These are phyloP conservation scores for Rhodofomes roseus DNA, from an alignment of 1,284 basidiomycete species.

Conservation along the genomic window DNA sequence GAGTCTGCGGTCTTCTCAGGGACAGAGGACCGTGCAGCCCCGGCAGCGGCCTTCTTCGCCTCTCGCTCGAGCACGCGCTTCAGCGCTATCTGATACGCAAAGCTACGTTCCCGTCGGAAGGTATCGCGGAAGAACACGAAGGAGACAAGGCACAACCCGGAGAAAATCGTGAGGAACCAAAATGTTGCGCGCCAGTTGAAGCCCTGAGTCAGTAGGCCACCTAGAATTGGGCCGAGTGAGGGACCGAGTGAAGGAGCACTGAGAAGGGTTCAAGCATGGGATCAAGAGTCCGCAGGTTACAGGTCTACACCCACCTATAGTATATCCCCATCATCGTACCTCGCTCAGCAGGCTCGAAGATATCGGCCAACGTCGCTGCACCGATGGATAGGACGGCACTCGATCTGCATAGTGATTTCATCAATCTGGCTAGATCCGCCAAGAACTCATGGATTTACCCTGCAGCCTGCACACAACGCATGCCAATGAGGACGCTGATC, in stretches of 20 bases:
- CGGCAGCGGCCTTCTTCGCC: constrained; percentile 8
- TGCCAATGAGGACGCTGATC: constrained; percentile 68
- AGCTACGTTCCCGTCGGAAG: constrained; percentile 76
- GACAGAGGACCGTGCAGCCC: too few relatives aligned
- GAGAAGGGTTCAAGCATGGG: too few relatives aligned
- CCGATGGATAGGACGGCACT: constrained; percentile 77
- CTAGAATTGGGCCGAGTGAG: constrained; percentile 68
- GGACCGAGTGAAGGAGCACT: constrained; percentile 42
- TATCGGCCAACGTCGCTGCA: constrained; percentile 79
- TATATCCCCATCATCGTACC: constrained; percentile 80
- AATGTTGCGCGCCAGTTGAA: constrained; percentile 79
- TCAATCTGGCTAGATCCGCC: too few relatives aligned
- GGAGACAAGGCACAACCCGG: constrained; percentile 47
- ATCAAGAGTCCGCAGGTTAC: background rate
- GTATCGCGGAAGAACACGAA: constrained; percentile 81
- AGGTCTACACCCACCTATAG: constrained; percentile 35
- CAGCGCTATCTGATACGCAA: constrained; percentile 68
- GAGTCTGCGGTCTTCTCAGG: background rate
- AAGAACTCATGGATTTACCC: constrained; percentile 37
- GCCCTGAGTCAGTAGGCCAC: constrained; percentile 64
- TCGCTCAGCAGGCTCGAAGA: constrained; percentile 76
- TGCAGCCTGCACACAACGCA: constrained; percentile 65
- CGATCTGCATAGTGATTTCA: constrained; percentile 39
- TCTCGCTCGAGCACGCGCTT: constrained; percentile 22
- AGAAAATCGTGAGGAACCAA: constrained; percentile 74